phyloP scores from a whole-genome alignment of 192 early-diverging fungal species.

The Diversispora epigaea region DNA sequence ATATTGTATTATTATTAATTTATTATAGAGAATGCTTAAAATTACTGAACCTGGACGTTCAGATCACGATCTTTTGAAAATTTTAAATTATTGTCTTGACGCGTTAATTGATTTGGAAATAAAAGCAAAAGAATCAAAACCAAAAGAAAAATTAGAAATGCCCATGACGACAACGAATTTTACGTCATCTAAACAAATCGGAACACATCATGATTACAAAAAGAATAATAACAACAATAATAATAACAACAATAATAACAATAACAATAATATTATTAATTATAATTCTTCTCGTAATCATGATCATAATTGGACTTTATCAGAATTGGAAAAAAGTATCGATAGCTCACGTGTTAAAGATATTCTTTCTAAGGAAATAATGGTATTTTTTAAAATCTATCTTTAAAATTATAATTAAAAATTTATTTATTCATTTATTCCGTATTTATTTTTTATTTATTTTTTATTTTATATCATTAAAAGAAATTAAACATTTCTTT shows the following conservation, averaged over 20 bases:
- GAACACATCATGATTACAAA: background rate
- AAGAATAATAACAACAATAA: too few relatives aligned
- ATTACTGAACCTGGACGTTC: conserved; percentile 49
- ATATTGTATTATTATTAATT: too few relatives aligned
- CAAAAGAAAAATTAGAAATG: background rate
- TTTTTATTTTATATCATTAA: too few relatives aligned
- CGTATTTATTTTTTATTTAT: too few relatives aligned
- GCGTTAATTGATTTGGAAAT: conserved; percentile 47
- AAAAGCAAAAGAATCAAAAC: background rate
- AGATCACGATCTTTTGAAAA: conserved; percentile 47
- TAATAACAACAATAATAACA: too few relatives aligned
- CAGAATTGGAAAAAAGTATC: conserved; percentile 39
- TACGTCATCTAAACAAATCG: background rate
- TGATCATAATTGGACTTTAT: background rate
- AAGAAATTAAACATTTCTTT: too few relatives aligned
- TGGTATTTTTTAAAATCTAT: conserved; percentile 44
- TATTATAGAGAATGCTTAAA: conserved; percentile 49
- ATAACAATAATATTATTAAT: too few relatives aligned
- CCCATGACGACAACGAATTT: background rate
- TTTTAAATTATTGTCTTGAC: conserved; percentile 53
- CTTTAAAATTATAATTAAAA: too few relatives aligned
- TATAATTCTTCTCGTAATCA: too few relatives aligned
- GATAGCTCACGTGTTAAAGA: conserved; percentile 47
- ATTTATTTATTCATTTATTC: too few relatives aligned
- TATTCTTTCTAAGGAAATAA: conserved; percentile 50